Evolutionary conservation across 1,284 basidiomycete species (phyloP).

Genomic region (Ganoderma lingzhi): DNA sequence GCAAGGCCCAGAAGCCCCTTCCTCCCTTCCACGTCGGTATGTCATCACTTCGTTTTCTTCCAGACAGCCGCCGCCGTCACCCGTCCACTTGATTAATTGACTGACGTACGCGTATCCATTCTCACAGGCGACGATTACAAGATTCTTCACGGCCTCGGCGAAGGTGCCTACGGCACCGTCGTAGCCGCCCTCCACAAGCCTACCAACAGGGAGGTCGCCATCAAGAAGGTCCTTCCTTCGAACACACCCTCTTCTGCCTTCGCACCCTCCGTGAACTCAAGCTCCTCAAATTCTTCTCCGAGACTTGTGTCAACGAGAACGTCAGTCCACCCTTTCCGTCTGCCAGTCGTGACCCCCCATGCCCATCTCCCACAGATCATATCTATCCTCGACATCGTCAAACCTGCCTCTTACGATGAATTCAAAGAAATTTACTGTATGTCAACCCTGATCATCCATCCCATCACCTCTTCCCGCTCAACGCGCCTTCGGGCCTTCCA

Average conservation of each 20-base stretch:
- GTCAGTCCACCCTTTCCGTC: conserved; percentile 42
- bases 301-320: conserved; percentile 84
- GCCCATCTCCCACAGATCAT: conserved; percentile 67
- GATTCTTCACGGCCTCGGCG: conserved; percentile 76
- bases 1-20: conserved; percentile 51
- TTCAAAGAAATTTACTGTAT: conserved; percentile 88
- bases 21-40: conserved; percentile 75
- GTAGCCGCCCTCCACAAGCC: conserved; percentile 73
- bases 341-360: neutral
- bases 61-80: neutral
- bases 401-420: conserved; percentile 74
- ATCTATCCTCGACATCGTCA: conserved; percentile 87
- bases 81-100: conserved; percentile 8
- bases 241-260: conserved; percentile 83
- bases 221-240: conserved; percentile 90
- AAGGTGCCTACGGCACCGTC: conserved; percentile 82
- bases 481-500: neutral
- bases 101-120: conserved; percentile 10
- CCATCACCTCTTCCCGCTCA: conserved; percentile 2
- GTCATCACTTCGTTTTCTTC: conserved; percentile 25
- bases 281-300: conserved; percentile 85
- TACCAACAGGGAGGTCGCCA: conserved; percentile 73
- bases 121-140: conserved; percentile 75
- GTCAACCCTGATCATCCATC: conserved; percentile 34
- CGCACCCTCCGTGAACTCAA: conserved; percentile 84